phyloP scores from a whole-genome alignment of 108 stramenopile genomes.

The Nitzschia sp. region DNA sequence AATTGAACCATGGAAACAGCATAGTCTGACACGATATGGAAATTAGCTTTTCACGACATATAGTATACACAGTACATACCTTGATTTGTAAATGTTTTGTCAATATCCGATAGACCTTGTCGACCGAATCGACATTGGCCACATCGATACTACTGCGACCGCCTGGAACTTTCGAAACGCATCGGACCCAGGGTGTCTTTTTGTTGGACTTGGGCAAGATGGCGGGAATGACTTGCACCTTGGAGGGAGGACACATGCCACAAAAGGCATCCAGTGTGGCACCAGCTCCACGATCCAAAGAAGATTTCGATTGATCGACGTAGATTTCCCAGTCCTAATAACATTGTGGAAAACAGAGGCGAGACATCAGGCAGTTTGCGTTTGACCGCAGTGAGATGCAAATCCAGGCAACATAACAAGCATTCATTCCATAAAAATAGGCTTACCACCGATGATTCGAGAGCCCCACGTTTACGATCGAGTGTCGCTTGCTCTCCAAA shows the following conservation, averaged over 20 bases:
- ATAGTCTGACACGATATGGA: too few relatives aligned
- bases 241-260: constrained; percentile 53
- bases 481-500: background rate
- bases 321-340: constrained; percentile 70
- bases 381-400: background rate
- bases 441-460: background rate
- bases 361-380: background rate
- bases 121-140: constrained; percentile 75
- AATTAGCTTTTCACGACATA: too few relatives aligned
- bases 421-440: background rate
- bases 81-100: constrained; percentile 71
- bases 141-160: constrained; percentile 18
- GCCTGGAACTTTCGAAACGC: constrained; percentile 39
- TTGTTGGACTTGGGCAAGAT: constrained; percentile 54
- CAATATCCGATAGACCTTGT: constrained; percentile 78
- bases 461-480: background rate
- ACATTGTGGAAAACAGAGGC: background rate
- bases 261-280: constrained; percentile 70
- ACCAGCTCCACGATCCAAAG: constrained; percentile 60
- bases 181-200: constrained; percentile 68
- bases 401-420: background rate
- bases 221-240: constrained; percentile 52
- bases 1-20: too few relatives aligned
- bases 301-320: constrained; percentile 69
- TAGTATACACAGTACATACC: constrained; percentile 42